Base-by-base conservation (phyloP, 257 asterid genomes). In the Oldenlandia corymbosa region DNA sequence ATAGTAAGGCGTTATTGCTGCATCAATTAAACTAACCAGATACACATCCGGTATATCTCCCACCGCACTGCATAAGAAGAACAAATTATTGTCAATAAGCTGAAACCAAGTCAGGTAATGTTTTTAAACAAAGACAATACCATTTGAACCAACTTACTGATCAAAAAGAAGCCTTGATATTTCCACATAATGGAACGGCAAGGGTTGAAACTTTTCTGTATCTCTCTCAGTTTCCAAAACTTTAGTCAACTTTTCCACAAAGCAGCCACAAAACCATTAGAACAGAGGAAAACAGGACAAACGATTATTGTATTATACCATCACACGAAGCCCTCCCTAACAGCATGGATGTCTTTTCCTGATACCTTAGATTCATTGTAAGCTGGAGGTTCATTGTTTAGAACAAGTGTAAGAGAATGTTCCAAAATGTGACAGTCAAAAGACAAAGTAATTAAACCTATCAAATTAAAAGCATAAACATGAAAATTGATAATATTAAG, bases 151-250 rank as follows among this genome's bases (percentile, higher is more conserved):
- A 56, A 78, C 95, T 85, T 81, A 85, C 97, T 85, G 88, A 74
- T 92, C 91, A 77, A 89, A 92, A 31, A 89, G 95, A 69, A 89
- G 95, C 83, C 96, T 81, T 58, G 97, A 85, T 78, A 92, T 85
- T 81, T 92, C 97, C 46, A 92, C 96, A 62, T 92, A 92, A 68
- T 92, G 97, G 79, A 89, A 92, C 70, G 97, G 99, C 78, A 92
- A 76, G 27, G 86, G 85, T 81, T 92, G 94, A 74, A 87, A 89
- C 77, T 80, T 83, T 67, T 89, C 91, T 64, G 95, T 73, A 73
- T 87, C 96, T 41, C 99, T 83, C 71, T 92, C 97, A 37, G 96
- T 85, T 76, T 92, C 99, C 76, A 92, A 66, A 69, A 89, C 90
- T 73, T 78, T 82, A 50, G 95, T 60, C 76, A 92, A 80, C 62